Evolutionary conservation across 2,329 filamentous ascomycete genomes (phyloP).

Genomic region (Plenodomus tracheiphilus): DNA sequence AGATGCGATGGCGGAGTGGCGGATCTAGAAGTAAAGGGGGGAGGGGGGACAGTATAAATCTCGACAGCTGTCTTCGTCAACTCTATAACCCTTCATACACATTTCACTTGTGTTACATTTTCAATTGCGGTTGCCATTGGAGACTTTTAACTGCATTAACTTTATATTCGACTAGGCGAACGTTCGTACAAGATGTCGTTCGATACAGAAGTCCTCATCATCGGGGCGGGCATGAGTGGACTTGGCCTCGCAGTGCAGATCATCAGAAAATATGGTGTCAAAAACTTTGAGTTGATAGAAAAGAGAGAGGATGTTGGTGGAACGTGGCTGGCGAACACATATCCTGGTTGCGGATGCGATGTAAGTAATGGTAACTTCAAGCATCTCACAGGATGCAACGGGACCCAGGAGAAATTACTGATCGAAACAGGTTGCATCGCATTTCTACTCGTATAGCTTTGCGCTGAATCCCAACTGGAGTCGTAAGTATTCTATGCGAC

Average conservation of each 20-base stretch:
- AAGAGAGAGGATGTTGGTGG: conserved; percentile 46
- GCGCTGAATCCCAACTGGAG: conserved; percentile 63
- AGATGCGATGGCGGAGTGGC: background rate
- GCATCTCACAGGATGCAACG: background rate
- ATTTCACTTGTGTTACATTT: background rate
- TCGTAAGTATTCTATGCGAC: conserved; percentile 58
- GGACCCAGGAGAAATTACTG: background rate
- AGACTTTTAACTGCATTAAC: background rate
- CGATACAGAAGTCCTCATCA: conserved; percentile 54
- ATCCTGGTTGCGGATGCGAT: conserved; percentile 42
- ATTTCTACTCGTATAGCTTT: conserved; percentile 67
- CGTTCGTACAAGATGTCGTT: conserved; percentile 30
- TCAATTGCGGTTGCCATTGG: background rate
- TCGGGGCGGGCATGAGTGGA: conserved; percentile 55
- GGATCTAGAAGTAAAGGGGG: background rate
- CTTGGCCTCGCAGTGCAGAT: conserved; percentile 53
- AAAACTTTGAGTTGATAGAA: conserved; percentile 51
- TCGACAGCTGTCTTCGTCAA: background rate
- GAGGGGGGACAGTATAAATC: conserved; percentile 14
- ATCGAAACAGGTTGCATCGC: conserved; percentile 36
- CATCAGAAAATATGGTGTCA: conserved; percentile 44
- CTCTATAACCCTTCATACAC: background rate
- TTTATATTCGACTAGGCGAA: background rate
- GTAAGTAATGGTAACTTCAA: conserved; percentile 11
- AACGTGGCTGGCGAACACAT: conserved; percentile 40